Evolutionary conservation across 495 filamentous ascomycete genomes (phyloP).

Genomic region (Hypomontagnella submonticulosa): DNA sequence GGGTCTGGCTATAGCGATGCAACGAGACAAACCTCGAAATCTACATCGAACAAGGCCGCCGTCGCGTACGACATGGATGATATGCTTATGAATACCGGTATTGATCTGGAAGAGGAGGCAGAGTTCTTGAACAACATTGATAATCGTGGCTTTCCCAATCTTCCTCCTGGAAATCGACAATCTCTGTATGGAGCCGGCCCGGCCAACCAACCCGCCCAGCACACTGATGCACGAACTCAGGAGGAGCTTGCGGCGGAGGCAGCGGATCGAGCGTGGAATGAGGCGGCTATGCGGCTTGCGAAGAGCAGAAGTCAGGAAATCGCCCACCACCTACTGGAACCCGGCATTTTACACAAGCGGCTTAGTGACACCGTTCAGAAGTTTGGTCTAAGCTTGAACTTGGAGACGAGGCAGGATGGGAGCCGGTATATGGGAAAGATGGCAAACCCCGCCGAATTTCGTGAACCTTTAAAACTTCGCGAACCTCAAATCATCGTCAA

Average conservation of each 20-base stretch:
- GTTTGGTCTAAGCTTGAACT: conserved; percentile 64
- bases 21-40: conserved; percentile 62
- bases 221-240: conserved; percentile 58
- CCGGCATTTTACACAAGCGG: conserved; percentile 56
- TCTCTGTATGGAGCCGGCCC: conserved; percentile 69
- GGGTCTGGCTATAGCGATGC: conserved; percentile 36
- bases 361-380: conserved; percentile 71
- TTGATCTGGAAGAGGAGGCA: conserved; percentile 86
- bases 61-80: conserved; percentile 76
- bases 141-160: conserved; percentile 59
- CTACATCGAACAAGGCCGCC: conserved; percentile 70
- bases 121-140: conserved; percentile 70
- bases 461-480: conserved; percentile 66
- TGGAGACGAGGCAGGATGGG: conserved; percentile 54
- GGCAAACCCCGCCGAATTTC: conserved; percentile 50
- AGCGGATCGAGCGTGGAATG: conserved; percentile 60
- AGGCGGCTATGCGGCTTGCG: conserved; percentile 56
- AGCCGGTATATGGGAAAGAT: conserved; percentile 56
- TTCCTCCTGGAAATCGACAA: conserved; percentile 56
- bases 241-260: conserved; percentile 62
- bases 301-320: conserved; percentile 59
- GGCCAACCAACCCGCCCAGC: conserved; percentile 64
- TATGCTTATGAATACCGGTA: conserved; percentile 79
- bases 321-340: conserved; percentile 53
- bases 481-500: conserved; percentile 47